Evolutionary conservation across 805 yeast species (phyloP), one percentile per base, ranked within the genome.

Genomic region (Cyberlindnera euphorbiae): DNA sequence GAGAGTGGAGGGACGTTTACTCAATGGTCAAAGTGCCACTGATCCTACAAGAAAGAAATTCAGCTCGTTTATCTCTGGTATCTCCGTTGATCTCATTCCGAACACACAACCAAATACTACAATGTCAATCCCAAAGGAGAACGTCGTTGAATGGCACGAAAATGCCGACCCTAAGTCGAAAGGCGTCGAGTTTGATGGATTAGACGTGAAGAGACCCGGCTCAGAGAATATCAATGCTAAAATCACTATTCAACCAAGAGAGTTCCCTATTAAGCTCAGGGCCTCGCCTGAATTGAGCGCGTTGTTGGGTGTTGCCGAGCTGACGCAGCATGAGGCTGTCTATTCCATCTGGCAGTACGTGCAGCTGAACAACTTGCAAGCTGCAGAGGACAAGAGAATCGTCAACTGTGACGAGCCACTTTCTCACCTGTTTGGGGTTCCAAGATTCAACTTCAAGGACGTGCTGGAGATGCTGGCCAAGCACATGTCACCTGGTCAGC

Each of bases 121-220:
- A 25, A 17, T 33, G 6, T 28, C 41, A 7, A 38, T 36, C 8
- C 42, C 45, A 7, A 45, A 44, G 32, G 64, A 62, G 14, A 51
- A 63, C 17, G 58, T 82, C 11, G 76, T 90, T 29, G 97, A 93
- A 59, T 93, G 98, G 98, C 89, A 88, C 59, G 89, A 82, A 47
- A 42, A 46, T 14, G 38, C 36, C 3, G 82, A 79, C 40, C 60
- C 69, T 5, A 59, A 60, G 26, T 55, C 60, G 38, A 57, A 66
- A 12, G 34, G 41, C 13, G 73, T 71, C 0, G 76, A 78, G 35
- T 90, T 90, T 56, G 97, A 93, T 59, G 97, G 95, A 1, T 62
- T 93, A 38, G 97, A 89, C 55, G 75, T 93, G 38, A 82, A 82
- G 52, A 76, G 98, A 51, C 65, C 72, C 13, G 97, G 97, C 3